Evolutionary conservation across 2,329 filamentous ascomycete species (phyloP), one percentile per base, ranked within the genome.

Genomic region (Cladosporium sp.): DNA sequence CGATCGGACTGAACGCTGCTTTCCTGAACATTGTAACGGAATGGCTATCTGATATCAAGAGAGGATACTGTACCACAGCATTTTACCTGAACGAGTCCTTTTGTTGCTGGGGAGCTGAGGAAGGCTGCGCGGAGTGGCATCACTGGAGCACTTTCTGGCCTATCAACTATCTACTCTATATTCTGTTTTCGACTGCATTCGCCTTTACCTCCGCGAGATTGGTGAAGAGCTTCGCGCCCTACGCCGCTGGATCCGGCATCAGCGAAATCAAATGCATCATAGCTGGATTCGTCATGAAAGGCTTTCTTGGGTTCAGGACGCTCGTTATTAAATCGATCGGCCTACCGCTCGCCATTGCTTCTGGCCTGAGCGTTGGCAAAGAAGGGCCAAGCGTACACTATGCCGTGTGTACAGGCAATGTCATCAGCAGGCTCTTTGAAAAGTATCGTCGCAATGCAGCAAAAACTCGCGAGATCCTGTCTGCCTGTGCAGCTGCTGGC

Each of bases 191-290:
- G 49, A 53, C 36, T 18, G 65, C 87, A 2, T 95, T 97, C 67
- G 88, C 92, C 15, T 86, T 87, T 48, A 85, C 85, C 3, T 85
- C 91, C 2, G 91, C 91, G 1, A 84, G 80, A 32, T 77, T 99
- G 36, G 93, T 99, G 64, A 93, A 89, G 67, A 84, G 83, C 1
- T 97, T 93, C 69, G 91, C 93, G 4, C 93, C 93, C 0, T 99
- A 99, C 67, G 93, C 93, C 9, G 93, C 93, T 29, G 93, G 93
- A 13, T 96, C 89, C 11, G 93, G 93, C 36, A 99, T 99, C 52
- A 96, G 90, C 11, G 93, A 99, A 73, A 99, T 99, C 78, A 99
- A 99, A 71, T 96, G 90, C 70, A 97, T 99, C 65, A 96, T 99
- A 64, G 93, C 92, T 4, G 93, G 93, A 3, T 99, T 99, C 67